phyloP scores from a whole-genome alignment of 2,329 filamentous ascomycete genomes.

The Coleophoma eucalyptorum region DNA sequence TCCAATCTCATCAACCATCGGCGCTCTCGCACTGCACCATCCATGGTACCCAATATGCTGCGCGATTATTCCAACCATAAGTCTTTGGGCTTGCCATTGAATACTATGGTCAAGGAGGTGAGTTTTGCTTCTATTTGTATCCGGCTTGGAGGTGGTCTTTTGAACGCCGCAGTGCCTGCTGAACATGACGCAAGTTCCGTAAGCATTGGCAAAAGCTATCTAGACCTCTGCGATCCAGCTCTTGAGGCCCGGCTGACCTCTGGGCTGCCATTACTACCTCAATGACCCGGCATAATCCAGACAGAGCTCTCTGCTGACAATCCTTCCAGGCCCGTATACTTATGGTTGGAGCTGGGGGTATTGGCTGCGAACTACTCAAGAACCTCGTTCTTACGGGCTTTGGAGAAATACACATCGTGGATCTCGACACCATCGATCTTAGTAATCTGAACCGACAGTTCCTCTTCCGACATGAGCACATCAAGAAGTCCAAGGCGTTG shows the following conservation, averaged over 20 bases:
- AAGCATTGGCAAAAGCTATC: not conserved
- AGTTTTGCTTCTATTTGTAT: constrained; percentile 19
- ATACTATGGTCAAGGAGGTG: constrained; percentile 68
- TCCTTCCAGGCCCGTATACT: constrained; percentile 71
- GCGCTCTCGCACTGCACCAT: not conserved
- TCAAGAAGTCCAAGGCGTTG: constrained; percentile 94
- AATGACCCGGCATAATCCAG: not conserved
- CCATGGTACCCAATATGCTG: constrained; percentile 15
- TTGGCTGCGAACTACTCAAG: constrained; percentile 96
- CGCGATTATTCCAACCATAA: constrained; percentile 57
- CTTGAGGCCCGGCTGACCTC: not conserved
- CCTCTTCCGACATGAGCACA: constrained; percentile 92
- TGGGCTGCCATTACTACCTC: constrained; percentile 39
- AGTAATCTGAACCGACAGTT: constrained; percentile 98
- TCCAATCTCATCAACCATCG: not conserved
- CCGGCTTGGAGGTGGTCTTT: constrained; percentile 3
- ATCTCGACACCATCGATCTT: constrained; percentile 96
- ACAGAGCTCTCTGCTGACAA: constrained; percentile 27
- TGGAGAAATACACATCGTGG: constrained; percentile 89
- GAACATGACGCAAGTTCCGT: not conserved
- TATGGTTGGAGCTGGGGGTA: constrained; percentile 94
- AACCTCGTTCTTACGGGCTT: constrained; percentile 92
- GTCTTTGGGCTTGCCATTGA: constrained; percentile 63
- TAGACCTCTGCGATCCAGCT: not conserved
- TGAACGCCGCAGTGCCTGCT: not conserved